Conservation (phyloP, 2,329 filamentous ascomycete genomes). For the Pleomassaria siparia region DNA sequence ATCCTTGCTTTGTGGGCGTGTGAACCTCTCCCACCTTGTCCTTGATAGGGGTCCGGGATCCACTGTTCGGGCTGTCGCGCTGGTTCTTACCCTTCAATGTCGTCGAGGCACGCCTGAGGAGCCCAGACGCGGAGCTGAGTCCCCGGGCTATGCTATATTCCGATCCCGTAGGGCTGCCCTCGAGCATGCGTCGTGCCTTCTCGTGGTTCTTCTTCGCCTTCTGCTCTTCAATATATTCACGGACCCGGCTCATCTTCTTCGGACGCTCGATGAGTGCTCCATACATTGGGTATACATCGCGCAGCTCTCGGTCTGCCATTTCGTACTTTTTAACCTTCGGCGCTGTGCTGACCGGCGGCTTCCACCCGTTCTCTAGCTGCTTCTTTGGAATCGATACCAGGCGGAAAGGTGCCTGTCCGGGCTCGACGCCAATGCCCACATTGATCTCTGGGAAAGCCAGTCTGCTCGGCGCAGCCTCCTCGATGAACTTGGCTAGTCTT, state of each 20-base stretch:
- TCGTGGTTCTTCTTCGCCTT: background rate
- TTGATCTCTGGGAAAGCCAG: conserved; percentile 37
- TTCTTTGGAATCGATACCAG: background rate
- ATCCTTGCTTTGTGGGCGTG: background rate
- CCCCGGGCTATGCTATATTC: background rate
- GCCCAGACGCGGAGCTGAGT: background rate
- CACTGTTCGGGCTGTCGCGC: background rate
- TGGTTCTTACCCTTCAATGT: background rate
- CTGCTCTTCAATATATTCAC: conserved; percentile 27
- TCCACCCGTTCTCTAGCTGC: background rate
- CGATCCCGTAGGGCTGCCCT: background rate
- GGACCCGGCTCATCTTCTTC: conserved; percentile 25
- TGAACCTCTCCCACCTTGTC: background rate
- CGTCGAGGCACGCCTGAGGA: background rate
- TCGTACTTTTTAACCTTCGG: conserved; percentile 24
- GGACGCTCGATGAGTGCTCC: conserved; percentile 35
- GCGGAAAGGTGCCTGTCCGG: background rate
- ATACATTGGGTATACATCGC: conserved; percentile 31
- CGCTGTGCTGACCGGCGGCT: background rate
- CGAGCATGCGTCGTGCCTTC: conserved; percentile 4
- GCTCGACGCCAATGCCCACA: conserved; percentile 12
- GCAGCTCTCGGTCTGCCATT: conserved; percentile 30
- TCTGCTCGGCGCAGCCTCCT: conserved; percentile 26
- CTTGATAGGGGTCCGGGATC: background rate
- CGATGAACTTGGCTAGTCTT: conserved; percentile 34